These are phyloP conservation scores for Coemansia sp. DNA, from an alignment of 192 early-diverging fungal species.

Conservation along the genomic window DNA sequence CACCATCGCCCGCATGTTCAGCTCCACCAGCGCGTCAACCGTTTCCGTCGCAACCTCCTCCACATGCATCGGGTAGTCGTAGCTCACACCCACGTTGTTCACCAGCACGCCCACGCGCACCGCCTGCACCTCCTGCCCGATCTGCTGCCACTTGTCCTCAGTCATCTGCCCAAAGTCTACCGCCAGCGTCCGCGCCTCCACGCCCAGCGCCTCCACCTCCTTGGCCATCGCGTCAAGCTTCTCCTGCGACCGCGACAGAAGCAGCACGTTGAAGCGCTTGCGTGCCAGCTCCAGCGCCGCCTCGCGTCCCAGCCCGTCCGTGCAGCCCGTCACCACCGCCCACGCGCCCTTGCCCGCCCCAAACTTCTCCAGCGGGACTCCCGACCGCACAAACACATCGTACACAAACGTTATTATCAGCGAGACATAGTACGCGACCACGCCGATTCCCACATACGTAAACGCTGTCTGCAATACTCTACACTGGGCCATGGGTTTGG, in stretches of 20 bases:
- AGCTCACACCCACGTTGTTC: slow-evolving; percentile 94
- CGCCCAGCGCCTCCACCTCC: slow-evolving; percentile 60
- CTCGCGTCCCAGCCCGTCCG: slow-evolving; percentile 95
- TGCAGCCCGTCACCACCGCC: slow-evolving; percentile 90
- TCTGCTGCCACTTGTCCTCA: slow-evolving; percentile 62
- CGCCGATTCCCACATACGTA: slow-evolving; percentile 43
- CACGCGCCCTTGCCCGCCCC: slow-evolving; percentile 52
- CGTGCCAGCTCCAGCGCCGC: slow-evolving; percentile 88
- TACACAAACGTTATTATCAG: slow-evolving; percentile 37
- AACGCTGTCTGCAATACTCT: slow-evolving; percentile 38
- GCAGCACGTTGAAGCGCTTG: slow-evolving; percentile 77
- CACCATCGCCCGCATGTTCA: slow-evolving; percentile 84
- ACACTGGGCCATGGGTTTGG: slow-evolving; percentile 5
- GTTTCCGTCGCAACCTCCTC: slow-evolving; percentile 66
- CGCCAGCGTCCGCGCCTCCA: slow-evolving; percentile 64
- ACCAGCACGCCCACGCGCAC: slow-evolving; percentile 62
- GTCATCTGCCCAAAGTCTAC: slow-evolving; percentile 73
- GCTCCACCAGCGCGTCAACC: slow-evolving; percentile 73
- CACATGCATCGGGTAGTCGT: slow-evolving; percentile 87
- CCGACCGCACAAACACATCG: slow-evolving; percentile 44
- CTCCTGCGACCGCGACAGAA: slow-evolving; percentile 76
- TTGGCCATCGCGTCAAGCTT: slow-evolving; percentile 76
- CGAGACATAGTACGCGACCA: slow-evolving; percentile 48
- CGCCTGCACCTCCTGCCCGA: slow-evolving; percentile 56
- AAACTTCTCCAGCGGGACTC: slow-evolving; percentile 41